Evolutionary conservation across 805 yeast genomes (phyloP).

Genomic region (Zygotorulaspora danielsina): DNA sequence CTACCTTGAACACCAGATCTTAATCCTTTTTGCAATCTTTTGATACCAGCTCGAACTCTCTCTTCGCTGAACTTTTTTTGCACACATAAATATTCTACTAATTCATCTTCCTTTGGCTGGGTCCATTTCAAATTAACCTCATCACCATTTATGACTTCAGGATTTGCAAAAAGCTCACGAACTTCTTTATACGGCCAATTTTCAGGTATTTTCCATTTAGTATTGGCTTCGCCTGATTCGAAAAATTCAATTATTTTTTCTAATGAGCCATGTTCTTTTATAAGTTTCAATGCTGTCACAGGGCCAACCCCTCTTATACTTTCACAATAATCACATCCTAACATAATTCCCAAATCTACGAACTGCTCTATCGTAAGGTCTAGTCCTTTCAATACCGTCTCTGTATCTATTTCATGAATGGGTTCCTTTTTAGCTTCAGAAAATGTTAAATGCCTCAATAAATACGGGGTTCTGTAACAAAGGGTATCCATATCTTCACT

Average conservation of each 20-base stretch:
- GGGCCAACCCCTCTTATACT: conserved; percentile 96
- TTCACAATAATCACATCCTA: conserved; percentile 97
- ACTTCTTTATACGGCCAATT: conserved; percentile 93
- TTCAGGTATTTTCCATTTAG: conserved; percentile 82
- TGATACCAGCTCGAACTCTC: conserved; percentile 82
- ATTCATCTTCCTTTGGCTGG: conserved; percentile 82
- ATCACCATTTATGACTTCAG: conserved; percentile 66
- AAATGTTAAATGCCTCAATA: conserved; percentile 86
- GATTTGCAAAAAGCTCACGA: conserved; percentile 72
- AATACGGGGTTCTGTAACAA: conserved; percentile 80
- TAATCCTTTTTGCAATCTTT: conserved; percentile 74
- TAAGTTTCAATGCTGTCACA: conserved; percentile 83
- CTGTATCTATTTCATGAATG: conserved; percentile 72
- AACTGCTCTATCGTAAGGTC: conserved; percentile 71
- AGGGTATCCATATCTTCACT: conserved; percentile 98
- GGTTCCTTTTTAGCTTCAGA: conserved; percentile 93
- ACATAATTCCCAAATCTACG: conserved; percentile 83
- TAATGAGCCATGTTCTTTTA: conserved; percentile 76
- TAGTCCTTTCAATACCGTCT: conserved; percentile 67
- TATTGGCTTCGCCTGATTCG: conserved; percentile 41
- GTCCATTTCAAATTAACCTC: conserved; percentile 76
- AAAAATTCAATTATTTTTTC: conserved; percentile 72
- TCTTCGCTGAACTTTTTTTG: conserved; percentile 93
- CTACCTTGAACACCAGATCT: conserved; percentile 88
- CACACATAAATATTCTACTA: conserved; percentile 74